phyloP scores from a whole-genome alignment of 164 flowering plant species.

The Tetrastigma voinierianum region DNA sequence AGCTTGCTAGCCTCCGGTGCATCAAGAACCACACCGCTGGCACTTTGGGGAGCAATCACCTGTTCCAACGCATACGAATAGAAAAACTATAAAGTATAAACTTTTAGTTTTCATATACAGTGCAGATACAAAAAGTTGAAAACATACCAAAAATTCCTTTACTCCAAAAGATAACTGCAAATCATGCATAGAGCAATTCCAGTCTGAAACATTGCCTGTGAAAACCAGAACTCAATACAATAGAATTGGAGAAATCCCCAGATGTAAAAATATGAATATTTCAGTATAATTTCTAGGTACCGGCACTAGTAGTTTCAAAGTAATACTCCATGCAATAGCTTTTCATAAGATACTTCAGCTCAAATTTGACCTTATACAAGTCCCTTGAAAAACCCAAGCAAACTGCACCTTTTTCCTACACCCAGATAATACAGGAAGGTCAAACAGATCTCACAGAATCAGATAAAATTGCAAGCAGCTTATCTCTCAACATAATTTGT shows the following conservation, averaged over 20 bases:
- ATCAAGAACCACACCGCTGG: slow-evolving; percentile 93
- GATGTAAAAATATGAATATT: not conserved
- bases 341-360: slow-evolving; percentile 63
- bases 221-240: slow-evolving; percentile 11
- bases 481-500: no score
- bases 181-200: slow-evolving; percentile 67
- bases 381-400: slow-evolving; percentile 36
- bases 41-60: slow-evolving; percentile 95
- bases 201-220: slow-evolving; percentile 55
- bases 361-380: slow-evolving; percentile 66
- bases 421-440: slow-evolving; percentile 1
- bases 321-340: slow-evolving; percentile 85
- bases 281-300: slow-evolving; percentile 26
- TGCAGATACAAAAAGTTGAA: slow-evolving; percentile 5
- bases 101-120: not conserved
- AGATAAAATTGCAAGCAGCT: slow-evolving; percentile 1
- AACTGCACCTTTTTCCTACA: slow-evolving; percentile 81
- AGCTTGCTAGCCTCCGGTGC: slow-evolving; percentile 96
- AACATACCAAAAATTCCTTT: slow-evolving; percentile 77
- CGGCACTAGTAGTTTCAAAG: slow-evolving; percentile 48
- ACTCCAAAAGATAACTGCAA: slow-evolving; percentile 92
- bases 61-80: slow-evolving; percentile 22
- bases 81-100: not conserved
- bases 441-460: not conserved
- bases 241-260: slow-evolving; percentile 3